Evolutionary conservation across 306 rosid species (phyloP), one percentile per base, ranked within the genome.

Genomic region (Chamaecrista fasciculata): DNA sequence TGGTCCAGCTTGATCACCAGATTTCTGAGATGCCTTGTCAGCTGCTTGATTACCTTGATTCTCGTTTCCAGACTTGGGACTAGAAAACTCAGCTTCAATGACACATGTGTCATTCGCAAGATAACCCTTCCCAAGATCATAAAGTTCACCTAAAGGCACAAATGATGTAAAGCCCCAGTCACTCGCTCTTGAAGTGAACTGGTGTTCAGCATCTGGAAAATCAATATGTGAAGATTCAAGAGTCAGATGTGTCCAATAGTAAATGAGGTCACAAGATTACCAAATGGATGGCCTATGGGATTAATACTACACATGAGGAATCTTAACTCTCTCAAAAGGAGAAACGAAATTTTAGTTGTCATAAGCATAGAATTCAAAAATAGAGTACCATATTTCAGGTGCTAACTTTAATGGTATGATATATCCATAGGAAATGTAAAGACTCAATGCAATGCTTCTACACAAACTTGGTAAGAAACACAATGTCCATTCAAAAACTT

Each of bases 81-180:
- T 85, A 23, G 70, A 72, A 64, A 85, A 81, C 78, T 82, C 89
- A 34, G 81, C 93, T 57, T 79, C 80, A 78, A 91, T 74, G 15
- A 84, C 19, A 40, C 85, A 84, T 6, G 86, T 78, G 59, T 86
- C 89, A 23, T 78, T 82, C 58, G 76, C 58, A 40, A 86, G 66
- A 68, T 78, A 88, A 7, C 93, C 91, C 7, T 48, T 56, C n/a
- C 37, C 12, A 28, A 76, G 82, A 25, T 84, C 70, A 69, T 53
- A 36, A 48, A 88, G 76, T 15, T 86, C 85, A 77, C 46, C 4
- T 0, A 86, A 83, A 70, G 76, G 77, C 79, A 88, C 83, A 73
- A 86, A 88, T 4, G 76, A 29, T 15, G 78, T 52, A 67, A 69
- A 91, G 9, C 89, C 96, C 89, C 89, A 86, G 44, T 56, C 91